Conservation (phyloP, 441 rosid genomes). For the Pelargonium cotyledonis region DNA sequence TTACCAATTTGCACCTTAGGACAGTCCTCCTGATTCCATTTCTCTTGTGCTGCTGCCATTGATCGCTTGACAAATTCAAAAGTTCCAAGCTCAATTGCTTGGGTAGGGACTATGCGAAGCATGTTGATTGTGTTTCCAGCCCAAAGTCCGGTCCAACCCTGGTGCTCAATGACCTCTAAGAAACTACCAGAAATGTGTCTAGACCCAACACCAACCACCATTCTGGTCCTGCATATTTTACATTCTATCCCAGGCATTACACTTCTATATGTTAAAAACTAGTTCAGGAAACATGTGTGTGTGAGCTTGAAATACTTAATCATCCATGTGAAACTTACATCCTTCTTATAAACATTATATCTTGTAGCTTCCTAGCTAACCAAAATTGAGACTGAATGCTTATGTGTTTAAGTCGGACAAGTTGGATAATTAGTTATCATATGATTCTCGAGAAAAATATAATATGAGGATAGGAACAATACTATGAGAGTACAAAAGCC, state of each 20-base stretch:
- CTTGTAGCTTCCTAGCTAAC: not conserved
- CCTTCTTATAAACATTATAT: not conserved
- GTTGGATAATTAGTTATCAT: too few species aligned
- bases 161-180: slow-evolving; percentile 69
- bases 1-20: slow-evolving; percentile 63
- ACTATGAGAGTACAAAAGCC: too few species aligned
- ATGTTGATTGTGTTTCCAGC: slow-evolving; percentile 92
- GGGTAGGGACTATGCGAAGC: slow-evolving; percentile 91
- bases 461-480: too few species aligned
- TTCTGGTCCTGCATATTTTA: slow-evolving; percentile 64
- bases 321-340: not conserved
- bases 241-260: slow-evolving; percentile 7
- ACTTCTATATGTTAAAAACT: not conserved
- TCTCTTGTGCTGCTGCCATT: slow-evolving; percentile 66
- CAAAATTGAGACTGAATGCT: not conserved
- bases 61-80: slow-evolving; percentile 83
- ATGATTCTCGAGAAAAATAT: too few species aligned
- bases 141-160: slow-evolving; percentile 97
- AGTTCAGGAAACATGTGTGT: not conserved
- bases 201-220: slow-evolving; percentile 97
- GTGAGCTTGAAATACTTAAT: not conserved
- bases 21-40: slow-evolving; percentile 43
- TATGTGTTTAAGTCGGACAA: not conserved
- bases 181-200: slow-evolving; percentile 84
- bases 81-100: slow-evolving; percentile 88